A percentile compares a stretch with the other conserved stretches of the same genome.
Conservation (phyloP, 1,139 yeast species). For the Yamadazyma atmosphaerica region DNA sequence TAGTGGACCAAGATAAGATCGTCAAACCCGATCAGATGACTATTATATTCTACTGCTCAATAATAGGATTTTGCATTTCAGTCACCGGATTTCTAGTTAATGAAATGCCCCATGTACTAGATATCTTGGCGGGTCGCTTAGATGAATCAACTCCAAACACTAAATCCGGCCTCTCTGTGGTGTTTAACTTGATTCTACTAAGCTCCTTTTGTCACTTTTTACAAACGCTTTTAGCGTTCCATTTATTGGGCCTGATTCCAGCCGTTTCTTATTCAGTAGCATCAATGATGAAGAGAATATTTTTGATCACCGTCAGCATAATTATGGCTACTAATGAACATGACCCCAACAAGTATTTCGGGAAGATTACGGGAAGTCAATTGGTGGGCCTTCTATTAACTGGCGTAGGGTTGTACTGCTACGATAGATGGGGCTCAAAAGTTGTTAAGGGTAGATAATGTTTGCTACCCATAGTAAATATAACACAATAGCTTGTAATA, state of each 20-base stretch:
- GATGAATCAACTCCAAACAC: conserved; percentile 21
- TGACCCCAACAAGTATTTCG: conserved; percentile 25
- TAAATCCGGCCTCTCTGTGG: conserved; percentile 21
- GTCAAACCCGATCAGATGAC: conserved; percentile 41
- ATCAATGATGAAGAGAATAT: conserved; percentile 45
- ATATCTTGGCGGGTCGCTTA: conserved; percentile 13
- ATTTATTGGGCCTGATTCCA: conserved; percentile 39
- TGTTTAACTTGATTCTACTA: conserved; percentile 26
- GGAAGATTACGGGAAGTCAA: conserved; percentile 30
- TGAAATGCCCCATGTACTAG: conserved; percentile 26
- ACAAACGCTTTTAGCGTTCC: conserved; percentile 39
- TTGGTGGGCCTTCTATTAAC: conserved; percentile 30
- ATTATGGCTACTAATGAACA: conserved; percentile 18
- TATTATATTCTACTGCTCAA: conserved; percentile 37
- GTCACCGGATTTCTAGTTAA: conserved; percentile 31
- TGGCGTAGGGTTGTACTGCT: conserved; percentile 37
- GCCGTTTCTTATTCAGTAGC: conserved; percentile 44
- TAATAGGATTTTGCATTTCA: conserved; percentile 34
- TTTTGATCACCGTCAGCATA: conserved; percentile 37
- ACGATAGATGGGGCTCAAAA: conserved; percentile 44
- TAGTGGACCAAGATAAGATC: conserved; percentile 19
- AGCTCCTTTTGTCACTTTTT: conserved; percentile 37
- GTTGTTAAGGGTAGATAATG: conserved; percentile 22
- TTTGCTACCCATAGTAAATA: neutral
- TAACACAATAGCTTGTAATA: neutral